These are phyloP conservation scores for Phytophthora megakarya DNA, from an alignment of 352 stramenopile species.

Conservation along the genomic window DNA sequence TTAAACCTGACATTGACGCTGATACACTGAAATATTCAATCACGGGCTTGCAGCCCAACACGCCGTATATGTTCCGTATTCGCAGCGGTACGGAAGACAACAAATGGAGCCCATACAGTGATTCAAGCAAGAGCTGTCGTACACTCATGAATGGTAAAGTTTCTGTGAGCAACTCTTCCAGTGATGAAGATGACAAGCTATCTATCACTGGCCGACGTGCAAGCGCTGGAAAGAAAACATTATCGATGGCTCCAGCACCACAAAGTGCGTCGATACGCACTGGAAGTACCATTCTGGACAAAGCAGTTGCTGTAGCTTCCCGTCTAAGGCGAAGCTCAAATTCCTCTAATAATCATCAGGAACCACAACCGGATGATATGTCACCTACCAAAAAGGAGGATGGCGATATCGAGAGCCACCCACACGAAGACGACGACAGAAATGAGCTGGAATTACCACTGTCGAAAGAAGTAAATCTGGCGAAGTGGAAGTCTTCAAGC, in stretches of 20 bases:
- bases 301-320: conserved; percentile 67
- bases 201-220: background rate
- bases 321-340: conserved; percentile 45
- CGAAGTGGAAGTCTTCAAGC: conserved; percentile 50
- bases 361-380: conserved; percentile 18
- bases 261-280: conserved; percentile 48
- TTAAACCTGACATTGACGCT: conserved; percentile 65
- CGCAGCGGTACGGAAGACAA: conserved; percentile 54
- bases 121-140: conserved; percentile 67
- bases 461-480: conserved; percentile 44
- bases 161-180: conserved; percentile 18
- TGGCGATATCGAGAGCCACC: conserved; percentile 13
- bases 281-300: conserved; percentile 74
- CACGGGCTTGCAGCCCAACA: conserved; percentile 60
- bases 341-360: conserved; percentile 41
- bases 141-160: conserved; percentile 34
- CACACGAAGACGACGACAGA: conserved; percentile 17
- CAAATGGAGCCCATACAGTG: conserved; percentile 79
- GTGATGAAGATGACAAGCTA: conserved; percentile 31
- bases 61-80: conserved; percentile 75
- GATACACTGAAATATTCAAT: conserved; percentile 66
- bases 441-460: conserved; percentile 19
- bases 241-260: conserved; percentile 6
- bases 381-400: conserved; percentile 19
- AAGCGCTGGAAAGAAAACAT: conserved; percentile 16